phyloP scores from a whole-genome alignment of 2,329 filamentous ascomycete species.

The Diaporthe capsici region DNA sequence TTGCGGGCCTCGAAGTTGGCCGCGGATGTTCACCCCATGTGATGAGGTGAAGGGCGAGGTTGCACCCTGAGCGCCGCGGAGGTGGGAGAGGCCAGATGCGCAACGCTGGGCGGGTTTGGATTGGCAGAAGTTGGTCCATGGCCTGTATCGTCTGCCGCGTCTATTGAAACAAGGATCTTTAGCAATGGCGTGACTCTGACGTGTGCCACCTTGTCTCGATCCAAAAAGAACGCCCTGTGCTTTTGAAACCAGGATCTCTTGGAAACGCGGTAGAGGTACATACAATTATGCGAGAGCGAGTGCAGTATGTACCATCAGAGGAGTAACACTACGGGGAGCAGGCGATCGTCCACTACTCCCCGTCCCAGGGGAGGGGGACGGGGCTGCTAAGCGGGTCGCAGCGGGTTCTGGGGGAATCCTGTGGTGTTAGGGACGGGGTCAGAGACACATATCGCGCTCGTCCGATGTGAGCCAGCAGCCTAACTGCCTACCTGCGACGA shows the following conservation, averaged over 20 bases:
- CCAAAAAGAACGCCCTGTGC: constrained; percentile 24
- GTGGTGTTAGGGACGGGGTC: not conserved
- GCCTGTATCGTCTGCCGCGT: constrained; percentile 28
- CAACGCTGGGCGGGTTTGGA: constrained; percentile 4
- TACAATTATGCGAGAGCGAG: constrained; percentile 30
- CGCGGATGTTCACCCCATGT: constrained; percentile 32
- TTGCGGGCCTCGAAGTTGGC: constrained; percentile 11
- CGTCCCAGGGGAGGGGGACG: not conserved
- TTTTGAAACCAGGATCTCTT: constrained; percentile 35
- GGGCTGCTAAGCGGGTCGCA: constrained; percentile 17
- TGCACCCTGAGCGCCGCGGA: not conserved
- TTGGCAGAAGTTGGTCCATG: not conserved
- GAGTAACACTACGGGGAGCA: not conserved
- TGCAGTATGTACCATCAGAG: not conserved
- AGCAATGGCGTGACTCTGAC: constrained; percentile 33
- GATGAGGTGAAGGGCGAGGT: constrained; percentile 19
- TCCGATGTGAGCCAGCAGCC: constrained; percentile 21
- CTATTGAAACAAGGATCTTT: constrained; percentile 38
- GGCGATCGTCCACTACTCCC: not conserved
- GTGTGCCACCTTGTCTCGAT: constrained; percentile 35
- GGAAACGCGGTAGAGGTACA: constrained; percentile 1
- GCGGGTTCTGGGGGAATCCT: not conserved
- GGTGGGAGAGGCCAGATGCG: constrained; percentile 11
- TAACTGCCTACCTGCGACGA: constrained; percentile 10
- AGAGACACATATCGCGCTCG: constrained; percentile 12